Conservation (phyloP, 2,329 filamentous ascomycete genomes). For the Phaeosphaeriaceae sp. region DNA sequence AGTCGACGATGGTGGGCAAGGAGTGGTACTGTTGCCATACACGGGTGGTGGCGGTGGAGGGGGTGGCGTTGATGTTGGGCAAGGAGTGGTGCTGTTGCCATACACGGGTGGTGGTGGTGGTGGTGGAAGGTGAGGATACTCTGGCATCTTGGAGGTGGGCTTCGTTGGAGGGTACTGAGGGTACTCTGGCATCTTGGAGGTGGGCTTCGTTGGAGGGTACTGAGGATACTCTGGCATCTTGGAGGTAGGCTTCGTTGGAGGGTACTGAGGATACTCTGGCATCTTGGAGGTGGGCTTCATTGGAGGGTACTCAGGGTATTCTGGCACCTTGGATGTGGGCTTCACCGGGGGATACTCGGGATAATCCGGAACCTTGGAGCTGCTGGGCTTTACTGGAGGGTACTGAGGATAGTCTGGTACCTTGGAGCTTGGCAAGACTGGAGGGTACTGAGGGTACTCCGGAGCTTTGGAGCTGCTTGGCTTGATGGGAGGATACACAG, state of each 20-base stretch:
- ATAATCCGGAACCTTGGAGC: slow-evolving; percentile 1
- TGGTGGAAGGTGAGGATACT: slow-evolving; percentile 3
- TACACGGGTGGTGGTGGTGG: not conserved
- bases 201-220: slow-evolving; percentile 3
- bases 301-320: slow-evolving; percentile 2
- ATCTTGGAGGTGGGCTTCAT: not conserved
- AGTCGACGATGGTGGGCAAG: not conserved
- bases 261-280: slow-evolving; percentile 2
- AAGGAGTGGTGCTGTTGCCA: slow-evolving; percentile 2
- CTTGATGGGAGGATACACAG: not conserved
- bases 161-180: not conserved
- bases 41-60: not conserved
- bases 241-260: not conserved
- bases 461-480: not conserved
- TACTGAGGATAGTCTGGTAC: not conserved
- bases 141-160: not conserved
- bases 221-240: slow-evolving; percentile 1
- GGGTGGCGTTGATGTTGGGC: not conserved
- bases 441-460: not conserved
- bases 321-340: slow-evolving; percentile 3
- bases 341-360: slow-evolving; percentile 1
- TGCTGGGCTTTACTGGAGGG: not conserved
- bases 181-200: not conserved
- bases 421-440: not conserved
- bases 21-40: not conserved